These are phyloP conservation scores for Alternaria sp. DNA, from an alignment of 2,329 filamentous ascomycete species.

Conservation along the genomic window DNA sequence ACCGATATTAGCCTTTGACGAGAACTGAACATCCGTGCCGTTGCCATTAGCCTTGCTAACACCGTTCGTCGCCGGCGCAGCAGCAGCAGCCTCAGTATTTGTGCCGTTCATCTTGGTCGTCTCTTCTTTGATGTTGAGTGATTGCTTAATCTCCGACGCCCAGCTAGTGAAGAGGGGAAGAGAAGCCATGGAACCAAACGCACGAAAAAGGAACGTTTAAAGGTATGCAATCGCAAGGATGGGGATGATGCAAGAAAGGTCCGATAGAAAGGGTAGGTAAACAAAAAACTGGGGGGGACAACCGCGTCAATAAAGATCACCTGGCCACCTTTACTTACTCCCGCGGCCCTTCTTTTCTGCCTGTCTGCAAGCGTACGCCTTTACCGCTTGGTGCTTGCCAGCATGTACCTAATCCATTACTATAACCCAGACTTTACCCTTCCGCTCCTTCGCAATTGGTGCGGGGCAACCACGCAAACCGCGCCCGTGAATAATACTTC, in stretches of 20 bases:
- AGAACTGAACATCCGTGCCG: slow-evolving; percentile 49
- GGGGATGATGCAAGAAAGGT: background rate
- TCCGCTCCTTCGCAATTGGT: slow-evolving; percentile 7
- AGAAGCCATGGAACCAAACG: background rate
- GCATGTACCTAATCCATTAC: background rate
- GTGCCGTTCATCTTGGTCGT: slow-evolving; percentile 2
- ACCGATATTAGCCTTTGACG: slow-evolving; percentile 85
- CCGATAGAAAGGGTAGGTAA: background rate
- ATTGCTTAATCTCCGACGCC: background rate
- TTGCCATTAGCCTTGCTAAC: slow-evolving; percentile 2
- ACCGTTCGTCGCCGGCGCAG: background rate
- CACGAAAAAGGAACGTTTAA: background rate
- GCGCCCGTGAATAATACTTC: slow-evolving; percentile 3
- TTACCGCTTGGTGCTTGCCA: background rate
- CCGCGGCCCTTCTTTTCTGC: background rate
- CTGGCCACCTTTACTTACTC: background rate
- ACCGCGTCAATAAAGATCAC: background rate
- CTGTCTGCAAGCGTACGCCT: background rate
- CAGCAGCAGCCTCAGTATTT: slow-evolving; percentile 2
- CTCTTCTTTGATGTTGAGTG: background rate
- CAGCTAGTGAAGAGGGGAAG: slow-evolving; percentile 5
- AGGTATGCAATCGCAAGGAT: background rate
- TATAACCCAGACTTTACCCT: slow-evolving; percentile 9
- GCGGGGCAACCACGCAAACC: slow-evolving; percentile 5
- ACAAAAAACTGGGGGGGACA: background rate